A percentile compares a stretch with the other conserved stretches of the same genome.
These are phyloP conservation scores for Rhododendron kiyosumense DNA, from an alignment of 148 eudicot genomes.

Conservation along the genomic window DNA sequence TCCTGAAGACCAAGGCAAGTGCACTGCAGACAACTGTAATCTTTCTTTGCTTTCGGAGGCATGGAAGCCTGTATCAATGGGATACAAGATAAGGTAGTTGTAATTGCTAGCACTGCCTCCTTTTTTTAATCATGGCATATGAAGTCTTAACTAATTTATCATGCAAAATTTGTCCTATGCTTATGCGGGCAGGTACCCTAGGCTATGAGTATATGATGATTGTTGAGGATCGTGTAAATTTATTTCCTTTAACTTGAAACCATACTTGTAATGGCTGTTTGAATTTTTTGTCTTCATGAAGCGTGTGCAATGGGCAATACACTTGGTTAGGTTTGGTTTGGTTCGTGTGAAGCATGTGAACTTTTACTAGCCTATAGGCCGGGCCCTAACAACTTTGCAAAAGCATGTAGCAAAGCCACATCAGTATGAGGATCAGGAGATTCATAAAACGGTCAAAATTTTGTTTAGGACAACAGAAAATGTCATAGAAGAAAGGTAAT, in stretches of 20 bases:
- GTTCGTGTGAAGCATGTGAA: not conserved
- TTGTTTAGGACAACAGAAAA: not conserved
- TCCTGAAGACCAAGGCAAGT: slow-evolving; percentile 27
- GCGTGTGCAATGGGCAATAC: not conserved
- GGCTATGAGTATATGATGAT: not conserved
- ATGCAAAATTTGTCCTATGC: not conserved
- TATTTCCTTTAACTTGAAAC: not conserved
- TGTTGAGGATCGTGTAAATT: not conserved
- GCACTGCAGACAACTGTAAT: slow-evolving; percentile 13
- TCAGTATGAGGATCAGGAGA: not conserved
- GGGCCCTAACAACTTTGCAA: not conserved
- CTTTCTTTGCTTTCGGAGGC: slow-evolving; percentile 69
- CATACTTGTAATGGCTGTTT: not conserved
- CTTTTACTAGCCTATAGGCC: not conserved
- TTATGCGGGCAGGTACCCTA: not conserved
- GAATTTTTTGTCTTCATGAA: not conserved
- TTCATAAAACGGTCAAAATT: not conserved
- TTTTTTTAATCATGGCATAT: not conserved
- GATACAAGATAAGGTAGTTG: slow-evolving; percentile 72
- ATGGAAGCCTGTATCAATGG: slow-evolving; percentile 91
- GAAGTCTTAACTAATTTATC: not conserved
- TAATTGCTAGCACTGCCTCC: not conserved
- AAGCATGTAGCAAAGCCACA: not conserved
- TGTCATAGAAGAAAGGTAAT: not conserved
- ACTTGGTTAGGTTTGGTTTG: not conserved